Percentiles rank a stretch among this genome's conserved stretches.
Evolutionary conservation across 202 grass and related monocot species (phyloP).

Genomic region (Setaria italica): DNA sequence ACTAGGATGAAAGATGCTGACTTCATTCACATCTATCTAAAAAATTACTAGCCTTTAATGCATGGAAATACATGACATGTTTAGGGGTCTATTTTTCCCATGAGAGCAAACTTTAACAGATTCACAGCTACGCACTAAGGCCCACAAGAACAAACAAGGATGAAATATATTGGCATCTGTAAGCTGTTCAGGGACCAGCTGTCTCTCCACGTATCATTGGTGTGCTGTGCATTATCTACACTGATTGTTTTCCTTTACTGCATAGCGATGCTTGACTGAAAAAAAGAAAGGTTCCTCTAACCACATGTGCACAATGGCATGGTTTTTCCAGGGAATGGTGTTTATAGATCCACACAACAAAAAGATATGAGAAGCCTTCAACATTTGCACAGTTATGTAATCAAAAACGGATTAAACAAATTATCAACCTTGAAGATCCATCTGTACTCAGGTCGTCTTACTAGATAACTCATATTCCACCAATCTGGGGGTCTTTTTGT

Average conservation of each 20-base stretch:
- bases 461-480: not conserved
- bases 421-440: not conserved
- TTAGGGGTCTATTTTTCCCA: not conserved
- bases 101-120: not conserved
- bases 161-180: not conserved
- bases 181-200: not conserved
- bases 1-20: not conserved
- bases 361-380: not conserved
- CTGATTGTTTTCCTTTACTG: not conserved
- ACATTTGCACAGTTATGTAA: not conserved
- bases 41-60: not conserved
- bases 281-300: not conserved
- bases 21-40: not conserved
- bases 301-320: not conserved
- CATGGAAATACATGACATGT: constrained; percentile 3
- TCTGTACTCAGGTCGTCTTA: not conserved
- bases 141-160: not conserved
- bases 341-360: not conserved
- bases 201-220: not conserved
- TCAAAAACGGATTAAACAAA: not conserved
- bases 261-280: not conserved
- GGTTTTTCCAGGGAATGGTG: not conserved
- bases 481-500: not conserved
- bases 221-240: not conserved
- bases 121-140: not conserved